phyloP scores from a whole-genome alignment of 768 basidiomycete genomes.

The Xerocomellus intermedius region DNA sequence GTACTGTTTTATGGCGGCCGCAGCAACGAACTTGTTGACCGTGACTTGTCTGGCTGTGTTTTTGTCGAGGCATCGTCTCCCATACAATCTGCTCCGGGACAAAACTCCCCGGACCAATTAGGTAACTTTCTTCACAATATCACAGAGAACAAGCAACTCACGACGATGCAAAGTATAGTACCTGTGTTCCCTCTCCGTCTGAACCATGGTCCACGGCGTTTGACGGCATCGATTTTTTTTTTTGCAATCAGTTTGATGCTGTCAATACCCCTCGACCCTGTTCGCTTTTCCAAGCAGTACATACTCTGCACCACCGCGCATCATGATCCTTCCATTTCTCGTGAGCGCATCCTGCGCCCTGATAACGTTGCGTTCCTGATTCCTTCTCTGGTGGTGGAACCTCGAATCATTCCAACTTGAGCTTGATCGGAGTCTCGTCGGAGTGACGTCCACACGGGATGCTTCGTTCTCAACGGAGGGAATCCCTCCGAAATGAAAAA shows the following conservation, averaged over 20 bases:
- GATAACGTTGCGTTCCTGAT: not conserved
- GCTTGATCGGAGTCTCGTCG: not conserved
- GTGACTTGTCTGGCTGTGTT: slow-evolving; percentile 7
- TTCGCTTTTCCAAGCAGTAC: not conserved
- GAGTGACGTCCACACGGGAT: not conserved
- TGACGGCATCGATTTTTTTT: not conserved
- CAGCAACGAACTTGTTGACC: slow-evolving; percentile 3
- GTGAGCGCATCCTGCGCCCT: not conserved
- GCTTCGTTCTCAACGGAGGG: not conserved
- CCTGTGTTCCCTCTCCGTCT: not conserved
- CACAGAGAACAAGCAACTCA: not conserved
- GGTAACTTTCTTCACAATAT: not conserved
- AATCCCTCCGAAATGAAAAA: slow-evolving; percentile 4
- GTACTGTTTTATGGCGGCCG: not conserved
- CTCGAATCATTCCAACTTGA: not conserved
- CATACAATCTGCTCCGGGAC: not conserved
- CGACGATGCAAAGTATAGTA: not conserved
- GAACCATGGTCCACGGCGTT: not conserved
- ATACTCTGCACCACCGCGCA: not conserved
- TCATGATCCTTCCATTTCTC: slow-evolving; percentile 11
- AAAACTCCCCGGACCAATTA: not conserved
- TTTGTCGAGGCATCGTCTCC: not conserved
- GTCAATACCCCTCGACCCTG: slow-evolving; percentile 10
- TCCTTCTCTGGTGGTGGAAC: not conserved
- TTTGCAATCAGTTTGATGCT: not conserved